These are phyloP conservation scores for Pythium vanterpoolii DNA, from an alignment of 352 stramenopile genomes.

Conservation along the genomic window DNA sequence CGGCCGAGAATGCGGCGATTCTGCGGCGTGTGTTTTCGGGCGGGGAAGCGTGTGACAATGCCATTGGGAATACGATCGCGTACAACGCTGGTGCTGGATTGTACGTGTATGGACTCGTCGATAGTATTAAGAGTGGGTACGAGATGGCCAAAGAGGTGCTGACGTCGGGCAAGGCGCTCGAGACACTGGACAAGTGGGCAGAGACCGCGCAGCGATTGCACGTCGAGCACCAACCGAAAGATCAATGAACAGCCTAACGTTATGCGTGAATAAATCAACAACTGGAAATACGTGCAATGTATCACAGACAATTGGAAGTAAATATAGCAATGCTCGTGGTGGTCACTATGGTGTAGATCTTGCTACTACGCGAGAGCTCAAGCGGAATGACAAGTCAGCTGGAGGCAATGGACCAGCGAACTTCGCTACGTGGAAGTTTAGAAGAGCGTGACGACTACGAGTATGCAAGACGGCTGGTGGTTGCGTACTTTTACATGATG, in stretches of 20 bases:
- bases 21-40: conserved; percentile 80
- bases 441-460: conserved; percentile 16
- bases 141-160: conserved; percentile 77
- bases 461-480: conserved; percentile 60
- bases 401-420: background rate
- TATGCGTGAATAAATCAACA: background rate
- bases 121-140: conserved; percentile 88
- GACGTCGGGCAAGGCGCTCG: conserved; percentile 54
- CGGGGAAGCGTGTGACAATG: conserved; percentile 87
- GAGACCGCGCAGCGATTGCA: conserved; percentile 55
- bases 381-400: background rate
- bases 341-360: background rate
- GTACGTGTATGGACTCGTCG: conserved; percentile 95
- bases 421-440: background rate
- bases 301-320: too few species aligned
- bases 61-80: conserved; percentile 96
- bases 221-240: conserved; percentile 11
- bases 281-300: too few species aligned
- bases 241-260: background rate
- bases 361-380: too few species aligned
- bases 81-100: conserved; percentile 97
- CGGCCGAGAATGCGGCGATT: conserved; percentile 94
- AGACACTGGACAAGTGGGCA: conserved; percentile 63
- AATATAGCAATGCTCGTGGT: background rate
- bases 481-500: conserved; percentile 60